These are phyloP conservation scores for Cladosporium sp. DNA, from an alignment of 2,329 filamentous ascomycete genomes.

Conservation along the genomic window DNA sequence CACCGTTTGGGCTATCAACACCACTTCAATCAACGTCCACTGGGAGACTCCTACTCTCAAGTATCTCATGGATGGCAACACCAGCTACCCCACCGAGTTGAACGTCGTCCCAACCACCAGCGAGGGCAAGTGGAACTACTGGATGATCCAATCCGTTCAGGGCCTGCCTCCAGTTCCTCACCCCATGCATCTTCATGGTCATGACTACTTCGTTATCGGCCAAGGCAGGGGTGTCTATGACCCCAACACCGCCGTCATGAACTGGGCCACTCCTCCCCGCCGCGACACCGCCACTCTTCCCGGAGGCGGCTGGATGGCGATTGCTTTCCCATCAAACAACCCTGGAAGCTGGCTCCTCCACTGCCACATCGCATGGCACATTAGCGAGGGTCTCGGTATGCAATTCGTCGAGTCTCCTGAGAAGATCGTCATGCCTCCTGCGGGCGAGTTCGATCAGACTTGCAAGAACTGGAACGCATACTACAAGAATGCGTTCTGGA, in stretches of 20 bases:
- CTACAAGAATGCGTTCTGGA: slow-evolving; percentile 24
- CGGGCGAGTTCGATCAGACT: slow-evolving; percentile 28
- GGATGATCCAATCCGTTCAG: slow-evolving; percentile 50
- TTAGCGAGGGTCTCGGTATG: slow-evolving; percentile 31
- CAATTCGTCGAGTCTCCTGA: slow-evolving; percentile 33
- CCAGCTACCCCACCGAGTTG: slow-evolving; percentile 42
- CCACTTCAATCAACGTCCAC: slow-evolving; percentile 45
- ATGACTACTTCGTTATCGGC: slow-evolving; percentile 39
- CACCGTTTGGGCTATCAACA: slow-evolving; percentile 44
- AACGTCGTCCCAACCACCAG: slow-evolving; percentile 46
- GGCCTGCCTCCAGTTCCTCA: slow-evolving; percentile 41
- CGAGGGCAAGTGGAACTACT: slow-evolving; percentile 47
- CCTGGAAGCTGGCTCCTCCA: slow-evolving; percentile 51
- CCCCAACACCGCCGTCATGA: slow-evolving; percentile 36
- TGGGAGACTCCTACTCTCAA: slow-evolving; percentile 50
- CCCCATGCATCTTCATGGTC: slow-evolving; percentile 52
- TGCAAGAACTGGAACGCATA: slow-evolving; percentile 31
- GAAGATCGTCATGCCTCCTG: slow-evolving; percentile 24
- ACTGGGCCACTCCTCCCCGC: slow-evolving; percentile 47
- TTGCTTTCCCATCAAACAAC: slow-evolving; percentile 55
- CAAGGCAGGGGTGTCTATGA: slow-evolving; percentile 30
- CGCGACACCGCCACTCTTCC: slow-evolving; percentile 53
- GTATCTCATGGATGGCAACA: slow-evolving; percentile 46
- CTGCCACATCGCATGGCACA: slow-evolving; percentile 35
- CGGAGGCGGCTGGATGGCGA: slow-evolving; percentile 47